phyloP scores from a whole-genome alignment of 306 rosid genomes.

The Lotus japonicus region DNA sequence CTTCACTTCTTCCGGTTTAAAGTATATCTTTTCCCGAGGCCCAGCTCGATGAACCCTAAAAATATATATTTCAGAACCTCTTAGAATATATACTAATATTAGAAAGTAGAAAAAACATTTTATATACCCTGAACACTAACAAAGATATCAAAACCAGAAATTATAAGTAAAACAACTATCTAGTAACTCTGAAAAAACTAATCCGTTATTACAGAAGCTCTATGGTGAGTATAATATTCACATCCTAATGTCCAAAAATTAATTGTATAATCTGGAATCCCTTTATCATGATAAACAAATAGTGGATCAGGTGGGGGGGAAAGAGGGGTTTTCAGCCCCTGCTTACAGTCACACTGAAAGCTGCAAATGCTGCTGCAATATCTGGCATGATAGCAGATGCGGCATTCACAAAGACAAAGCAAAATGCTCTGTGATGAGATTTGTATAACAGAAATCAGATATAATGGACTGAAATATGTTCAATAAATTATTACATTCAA shows the following conservation, averaged over 20 bases:
- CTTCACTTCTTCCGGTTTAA: constrained; percentile 82
- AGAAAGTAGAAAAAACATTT: neutral
- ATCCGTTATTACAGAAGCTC: neutral
- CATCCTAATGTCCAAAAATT: too few relatives aligned
- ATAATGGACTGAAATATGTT: neutral
- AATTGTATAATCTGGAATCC: too few relatives aligned
- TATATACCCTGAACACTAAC: neutral
- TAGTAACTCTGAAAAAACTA: neutral
- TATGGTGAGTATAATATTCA: too few relatives aligned
- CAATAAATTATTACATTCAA: neutral
- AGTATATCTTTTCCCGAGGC: constrained; percentile 94
- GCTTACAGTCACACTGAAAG: too few relatives aligned
- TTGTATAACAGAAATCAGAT: neutral
- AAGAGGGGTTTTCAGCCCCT: too few relatives aligned
- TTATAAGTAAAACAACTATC: neutral
- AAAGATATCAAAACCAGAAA: neutral
- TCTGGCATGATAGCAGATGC: too few relatives aligned
- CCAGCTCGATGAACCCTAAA: constrained; percentile 99
- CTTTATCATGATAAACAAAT: too few relatives aligned
- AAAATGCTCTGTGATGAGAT: too few relatives aligned
- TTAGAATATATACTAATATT: neutral
- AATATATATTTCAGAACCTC: constrained; percentile 10
- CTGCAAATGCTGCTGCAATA: too few relatives aligned
- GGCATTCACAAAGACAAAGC: too few relatives aligned
- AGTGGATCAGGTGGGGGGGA: too few relatives aligned